Evolutionary conservation across 345 rosid species (phyloP), one percentile per base, ranked within the genome.

Genomic region (Aurinia saxatilis): DNA sequence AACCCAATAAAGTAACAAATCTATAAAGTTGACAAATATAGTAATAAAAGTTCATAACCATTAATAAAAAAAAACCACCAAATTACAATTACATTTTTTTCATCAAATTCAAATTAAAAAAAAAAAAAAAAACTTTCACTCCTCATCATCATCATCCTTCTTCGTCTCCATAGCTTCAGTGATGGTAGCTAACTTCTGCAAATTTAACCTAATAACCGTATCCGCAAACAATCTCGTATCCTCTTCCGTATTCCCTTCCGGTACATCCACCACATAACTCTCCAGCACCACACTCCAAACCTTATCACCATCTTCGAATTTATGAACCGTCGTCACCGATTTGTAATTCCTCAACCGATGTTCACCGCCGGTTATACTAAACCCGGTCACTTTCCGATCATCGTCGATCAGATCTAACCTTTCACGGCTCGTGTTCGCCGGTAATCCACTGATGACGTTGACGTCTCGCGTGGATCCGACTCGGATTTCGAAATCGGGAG

Each of bases 211-310:
- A 15, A 91, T 87, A 0, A 91, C 86, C 0, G 96, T 91, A 42
- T 91, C 98, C 0, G 93, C 95, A 23, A 91, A 86, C 41, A 86
- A 77, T 59, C 88, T 76, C 19, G 96, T 88, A 78, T 91, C 98
- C 63, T 88, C 98, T 70, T 84, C 96, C n/a, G 98, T 75, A 50
- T 91, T 91, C 44, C 98, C 98, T 60, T 83, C 87, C 15, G 96
- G 98, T 4, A 80, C 84, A 62, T 88, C 98, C 4, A 91, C 96
- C 1, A 81, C 81, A 67, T 91, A 91, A 0, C 91, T 84, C 66
- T 91, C 96, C 57, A 91, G 67, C 47, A 86, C 96, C 10, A 86
- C 72, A 40, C 84, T 84, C 80, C 80, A 71, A 77, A 73, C 14
- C 61, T 7, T 34, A 34, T n/a, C 42, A 16, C 12, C 31, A 6